These are phyloP conservation scores for Camillea tinctor DNA, from an alignment of 2,329 filamentous ascomycete genomes.

Conservation along the genomic window DNA sequence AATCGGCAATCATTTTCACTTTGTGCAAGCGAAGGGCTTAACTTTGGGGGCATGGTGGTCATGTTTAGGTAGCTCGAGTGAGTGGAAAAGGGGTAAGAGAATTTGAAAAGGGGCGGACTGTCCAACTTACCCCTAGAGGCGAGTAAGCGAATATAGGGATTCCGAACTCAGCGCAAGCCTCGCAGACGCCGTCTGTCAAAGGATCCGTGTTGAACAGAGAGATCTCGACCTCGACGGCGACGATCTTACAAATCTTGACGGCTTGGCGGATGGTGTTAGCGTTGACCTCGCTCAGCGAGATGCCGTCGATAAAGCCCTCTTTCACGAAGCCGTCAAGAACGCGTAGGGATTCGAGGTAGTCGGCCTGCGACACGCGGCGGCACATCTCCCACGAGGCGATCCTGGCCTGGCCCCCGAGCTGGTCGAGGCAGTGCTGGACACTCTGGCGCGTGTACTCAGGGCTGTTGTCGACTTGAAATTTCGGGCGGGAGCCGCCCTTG, in stretches of 20 bases:
- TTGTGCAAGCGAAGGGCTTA: not conserved
- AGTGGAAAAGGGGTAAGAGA: not conserved
- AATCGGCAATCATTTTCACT: not conserved
- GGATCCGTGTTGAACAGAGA: constrained; percentile 32
- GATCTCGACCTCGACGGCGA: constrained; percentile 36
- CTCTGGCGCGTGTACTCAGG: constrained; percentile 47
- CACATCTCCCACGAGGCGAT: constrained; percentile 51
- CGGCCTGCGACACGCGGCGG: constrained; percentile 39
- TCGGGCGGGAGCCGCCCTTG: constrained; percentile 46
- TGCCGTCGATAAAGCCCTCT: constrained; percentile 34
- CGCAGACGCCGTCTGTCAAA: constrained; percentile 32
- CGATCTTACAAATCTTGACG: constrained; percentile 28
- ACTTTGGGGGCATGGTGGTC: not conserved
- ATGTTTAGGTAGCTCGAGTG: not conserved
- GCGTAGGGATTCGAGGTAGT: constrained; percentile 32
- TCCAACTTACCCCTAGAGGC: constrained; percentile 43
- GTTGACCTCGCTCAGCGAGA: constrained; percentile 34
- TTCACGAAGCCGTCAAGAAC: constrained; percentile 31
- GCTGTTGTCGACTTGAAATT: constrained; percentile 22
- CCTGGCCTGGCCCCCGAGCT: constrained; percentile 39
- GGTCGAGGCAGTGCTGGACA: constrained; percentile 46
- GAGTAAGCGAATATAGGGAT: constrained; percentile 53
- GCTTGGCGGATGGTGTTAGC: constrained; percentile 32
- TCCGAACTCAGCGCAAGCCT: constrained; percentile 43
- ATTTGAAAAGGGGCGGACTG: not conserved